Conservation (phyloP, 495 filamentous ascomycete genomes). For the Lophium mytilinum region DNA sequence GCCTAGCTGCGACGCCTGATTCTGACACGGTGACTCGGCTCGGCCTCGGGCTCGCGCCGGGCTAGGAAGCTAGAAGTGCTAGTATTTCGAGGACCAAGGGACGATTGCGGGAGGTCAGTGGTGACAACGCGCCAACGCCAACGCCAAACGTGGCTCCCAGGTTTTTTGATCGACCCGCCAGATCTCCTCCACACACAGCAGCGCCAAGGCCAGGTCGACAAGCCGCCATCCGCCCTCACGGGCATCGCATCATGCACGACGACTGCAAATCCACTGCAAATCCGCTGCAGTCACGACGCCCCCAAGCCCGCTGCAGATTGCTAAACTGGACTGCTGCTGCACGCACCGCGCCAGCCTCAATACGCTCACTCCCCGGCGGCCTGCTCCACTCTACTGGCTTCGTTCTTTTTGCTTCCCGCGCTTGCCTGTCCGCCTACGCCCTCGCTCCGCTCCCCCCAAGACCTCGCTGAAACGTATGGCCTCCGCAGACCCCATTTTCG, state of each 20-base stretch:
- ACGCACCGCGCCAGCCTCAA: not conserved
- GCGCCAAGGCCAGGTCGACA: slow-evolving; percentile 19
- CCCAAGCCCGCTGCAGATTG: not conserved
- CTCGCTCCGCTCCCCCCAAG: not conserved
- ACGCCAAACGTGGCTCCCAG: slow-evolving; percentile 25
- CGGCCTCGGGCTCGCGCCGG: no score
- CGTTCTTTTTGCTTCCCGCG: slow-evolving; percentile 8
- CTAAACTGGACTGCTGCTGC: slow-evolving; percentile 11
- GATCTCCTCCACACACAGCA: slow-evolving; percentile 20
- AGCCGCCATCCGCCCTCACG: slow-evolving; percentile 21
- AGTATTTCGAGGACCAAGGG: no score
- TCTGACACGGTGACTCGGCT: no score
- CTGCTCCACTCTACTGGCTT: no score
- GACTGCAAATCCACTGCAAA: no score
- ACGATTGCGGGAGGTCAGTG: not conserved
- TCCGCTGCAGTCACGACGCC: no score
- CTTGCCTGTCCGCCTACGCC: slow-evolving; percentile 12
- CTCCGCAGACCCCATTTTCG: no score
- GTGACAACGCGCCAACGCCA: slow-evolving; percentile 25
- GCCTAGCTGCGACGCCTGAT: no score
- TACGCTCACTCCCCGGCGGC: no score
- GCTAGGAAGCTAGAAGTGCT: no score
- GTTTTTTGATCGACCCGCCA: slow-evolving; percentile 27
- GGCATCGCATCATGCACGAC: not conserved
- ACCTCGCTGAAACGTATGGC: slow-evolving; percentile 1